phyloP scores from a whole-genome alignment of 2,329 filamentous ascomycete species.

The Aspergillus neotritici region DNA sequence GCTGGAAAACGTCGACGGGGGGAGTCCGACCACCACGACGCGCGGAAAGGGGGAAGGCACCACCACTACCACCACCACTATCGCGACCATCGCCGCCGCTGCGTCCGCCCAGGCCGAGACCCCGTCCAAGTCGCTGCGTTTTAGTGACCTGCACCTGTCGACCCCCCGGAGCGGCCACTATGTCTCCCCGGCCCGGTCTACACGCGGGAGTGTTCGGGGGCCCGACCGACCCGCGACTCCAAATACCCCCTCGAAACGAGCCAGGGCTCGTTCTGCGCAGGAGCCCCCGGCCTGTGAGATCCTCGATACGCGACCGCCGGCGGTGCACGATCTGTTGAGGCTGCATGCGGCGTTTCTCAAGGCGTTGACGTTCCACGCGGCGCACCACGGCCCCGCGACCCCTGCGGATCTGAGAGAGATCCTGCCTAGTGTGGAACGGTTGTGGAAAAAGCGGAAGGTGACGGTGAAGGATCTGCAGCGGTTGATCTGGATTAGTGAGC shows the following conservation, averaged over 20 bases:
- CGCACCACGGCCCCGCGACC: constrained; percentile 59
- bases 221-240: constrained; percentile 8
- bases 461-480: constrained; percentile 60
- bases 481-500: constrained; percentile 58
- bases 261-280: constrained; percentile 1
- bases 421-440: constrained; percentile 57
- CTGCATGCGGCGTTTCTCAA: constrained; percentile 64
- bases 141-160: constrained; percentile 28
- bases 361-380: constrained; percentile 62
- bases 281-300: constrained; percentile 8
- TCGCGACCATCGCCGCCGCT: no score
- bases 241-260: constrained; percentile 23
- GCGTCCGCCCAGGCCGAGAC: constrained; percentile 16
- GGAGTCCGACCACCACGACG: constrained; percentile 7
- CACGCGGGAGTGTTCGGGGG: no score
- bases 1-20: constrained; percentile 29
- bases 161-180: constrained; percentile 29
- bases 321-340: constrained; percentile 50
- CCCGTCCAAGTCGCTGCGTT: constrained; percentile 31
- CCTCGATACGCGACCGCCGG: constrained; percentile 17
- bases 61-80: background rate
- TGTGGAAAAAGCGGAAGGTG: constrained; percentile 68
- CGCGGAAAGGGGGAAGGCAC: constrained; percentile 4
- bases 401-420: constrained; percentile 61
- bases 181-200: constrained; percentile 14